Base-by-base conservation (phyloP, 257 asterid genomes). In the Leptodermis oblonga region DNA sequence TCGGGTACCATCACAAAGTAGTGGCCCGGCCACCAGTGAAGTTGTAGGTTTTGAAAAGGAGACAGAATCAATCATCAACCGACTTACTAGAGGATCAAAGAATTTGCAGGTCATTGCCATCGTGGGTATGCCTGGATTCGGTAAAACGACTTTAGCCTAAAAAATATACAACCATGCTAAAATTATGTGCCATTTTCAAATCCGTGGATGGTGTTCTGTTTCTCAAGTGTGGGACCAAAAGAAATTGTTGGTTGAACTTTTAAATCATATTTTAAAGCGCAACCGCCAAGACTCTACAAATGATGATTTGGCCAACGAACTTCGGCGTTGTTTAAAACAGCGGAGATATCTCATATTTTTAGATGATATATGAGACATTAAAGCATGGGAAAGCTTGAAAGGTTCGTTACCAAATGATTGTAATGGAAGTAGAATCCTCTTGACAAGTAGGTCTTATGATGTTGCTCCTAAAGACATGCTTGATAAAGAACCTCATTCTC, bases 131-230 rank as follows among this genome's bases (percentile, higher is more conserved):
- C 31, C 67, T 3, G 73, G 73, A 0, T 9, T 58, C 17, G 73
- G 73, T 28, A 69, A 69, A 58, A 69, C 73, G 1, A 69, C 73
- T 31, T 25, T 69, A 28, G 73, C 73, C 17, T 54, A 7, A 30
- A 55, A 54, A 56, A 65, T 69, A 0, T 54, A 14, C 31, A 28
- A 56, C 26, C 0, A 12, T 28, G 11, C 55, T 39, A 9, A 1
- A 7, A 23, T 55, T 25, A 11, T 0, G 13, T 0, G 3, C 46
- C 51, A 36, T 53, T 68, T 68, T 34, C 7, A 7, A 20, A 9
- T 23, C 12, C 28, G 14, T 68, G 53, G 5, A 4, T 53, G 62
- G 51, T 53, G 51, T 36, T 15, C 31, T 36, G 26, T 68, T 68
- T 68, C 73, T 55, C 51, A 36, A 68, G 64, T 4, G 12, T 20